A percentile compares a stretch with the other conserved stretches of the same genome.
Conservation (phyloP, 495 filamentous ascomycete genomes). For the Umbilicaria muhlenbergii region DNA sequence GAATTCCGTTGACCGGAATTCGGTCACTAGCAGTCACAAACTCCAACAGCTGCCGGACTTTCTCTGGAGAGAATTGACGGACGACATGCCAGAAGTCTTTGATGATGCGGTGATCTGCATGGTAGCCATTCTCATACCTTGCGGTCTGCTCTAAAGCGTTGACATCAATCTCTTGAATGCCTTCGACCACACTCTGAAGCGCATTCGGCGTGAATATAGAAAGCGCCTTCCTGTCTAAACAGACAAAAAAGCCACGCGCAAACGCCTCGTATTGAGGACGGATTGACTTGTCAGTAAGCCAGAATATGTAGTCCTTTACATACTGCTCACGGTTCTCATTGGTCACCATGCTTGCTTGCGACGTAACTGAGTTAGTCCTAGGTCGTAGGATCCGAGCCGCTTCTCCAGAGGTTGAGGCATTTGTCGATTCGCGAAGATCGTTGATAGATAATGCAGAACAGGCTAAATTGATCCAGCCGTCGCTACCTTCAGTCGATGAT, state of each 20-base stretch:
- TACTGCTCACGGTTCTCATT: conserved; percentile 61
- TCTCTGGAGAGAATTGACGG: conserved; percentile 41
- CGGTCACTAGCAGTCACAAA: conserved; percentile 92
- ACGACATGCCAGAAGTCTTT: conserved; percentile 74
- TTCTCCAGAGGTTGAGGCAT: too few relatives aligned
- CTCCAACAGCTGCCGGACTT: conserved; percentile 61
- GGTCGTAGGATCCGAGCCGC: too few relatives aligned
- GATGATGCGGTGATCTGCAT: conserved; percentile 48
- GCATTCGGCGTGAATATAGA: conserved; percentile 52
- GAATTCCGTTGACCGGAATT: conserved; percentile 69
- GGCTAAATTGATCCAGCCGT: not conserved
- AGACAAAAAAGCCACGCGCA: conserved; percentile 60
- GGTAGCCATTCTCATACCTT: conserved; percentile 66
- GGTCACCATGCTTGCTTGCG: conserved; percentile 45
- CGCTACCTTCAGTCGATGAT: not conserved
- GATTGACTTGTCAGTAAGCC: conserved; percentile 67
- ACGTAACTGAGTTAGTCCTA: too few relatives aligned
- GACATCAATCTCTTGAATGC: conserved; percentile 62
- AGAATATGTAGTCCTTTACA: conserved; percentile 77
- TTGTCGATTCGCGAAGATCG: too few relatives aligned
- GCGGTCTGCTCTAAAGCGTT: conserved; percentile 48
- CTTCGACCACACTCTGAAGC: conserved; percentile 68
- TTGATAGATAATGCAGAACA: not conserved
- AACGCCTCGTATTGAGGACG: conserved; percentile 68
- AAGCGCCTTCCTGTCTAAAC: conserved; percentile 52